These are phyloP conservation scores for Diplodia sapinea DNA, from an alignment of 2,329 filamentous ascomycete species.

Conservation along the genomic window DNA sequence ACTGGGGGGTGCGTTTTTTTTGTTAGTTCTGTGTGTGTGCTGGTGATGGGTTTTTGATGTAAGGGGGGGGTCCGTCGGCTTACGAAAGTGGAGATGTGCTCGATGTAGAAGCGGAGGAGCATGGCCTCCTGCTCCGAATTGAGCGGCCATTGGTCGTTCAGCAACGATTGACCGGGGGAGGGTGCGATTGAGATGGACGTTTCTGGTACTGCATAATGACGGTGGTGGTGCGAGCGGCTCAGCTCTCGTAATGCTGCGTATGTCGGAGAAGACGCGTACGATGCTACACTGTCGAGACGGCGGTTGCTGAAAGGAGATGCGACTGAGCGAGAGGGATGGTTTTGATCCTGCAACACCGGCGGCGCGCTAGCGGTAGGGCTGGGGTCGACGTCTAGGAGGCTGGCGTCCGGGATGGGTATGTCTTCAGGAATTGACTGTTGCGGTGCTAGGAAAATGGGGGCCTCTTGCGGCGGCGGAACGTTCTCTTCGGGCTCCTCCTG, in stretches of 20 bases:
- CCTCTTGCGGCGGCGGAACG: background rate
- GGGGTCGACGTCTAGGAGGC: background rate
- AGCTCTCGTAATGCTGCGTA: conserved; percentile 35
- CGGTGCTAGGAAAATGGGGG: background rate
- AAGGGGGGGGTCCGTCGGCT: conserved; percentile 22
- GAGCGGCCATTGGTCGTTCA: conserved; percentile 44
- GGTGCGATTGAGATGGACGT: background rate
- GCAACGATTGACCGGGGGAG: conserved; percentile 40
- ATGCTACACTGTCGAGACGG: conserved; percentile 27
- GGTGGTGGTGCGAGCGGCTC: conserved; percentile 29
- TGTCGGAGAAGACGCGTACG: conserved; percentile 31
- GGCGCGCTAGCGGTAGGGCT: background rate
- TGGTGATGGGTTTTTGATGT: too few species aligned
- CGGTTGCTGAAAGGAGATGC: conserved; percentile 34
- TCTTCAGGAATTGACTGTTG: background rate
- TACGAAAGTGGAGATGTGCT: conserved; percentile 46
- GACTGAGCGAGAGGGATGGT: background rate
- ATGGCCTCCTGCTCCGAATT: conserved; percentile 47
- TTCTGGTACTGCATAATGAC: conserved; percentile 15
- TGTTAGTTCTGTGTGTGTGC: too few species aligned
- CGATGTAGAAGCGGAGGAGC: conserved; percentile 46
- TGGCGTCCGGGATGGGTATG: background rate
- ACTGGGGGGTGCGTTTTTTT: conserved; percentile 33
- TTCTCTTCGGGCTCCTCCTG: conserved; percentile 28
- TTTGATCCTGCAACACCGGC: background rate